Percentiles rank a stretch among this genome's conserved stretches.
These are phyloP conservation scores for Arachnopeziza araneosa DNA, from an alignment of 2,329 filamentous ascomycete genomes.

Conservation along the genomic window DNA sequence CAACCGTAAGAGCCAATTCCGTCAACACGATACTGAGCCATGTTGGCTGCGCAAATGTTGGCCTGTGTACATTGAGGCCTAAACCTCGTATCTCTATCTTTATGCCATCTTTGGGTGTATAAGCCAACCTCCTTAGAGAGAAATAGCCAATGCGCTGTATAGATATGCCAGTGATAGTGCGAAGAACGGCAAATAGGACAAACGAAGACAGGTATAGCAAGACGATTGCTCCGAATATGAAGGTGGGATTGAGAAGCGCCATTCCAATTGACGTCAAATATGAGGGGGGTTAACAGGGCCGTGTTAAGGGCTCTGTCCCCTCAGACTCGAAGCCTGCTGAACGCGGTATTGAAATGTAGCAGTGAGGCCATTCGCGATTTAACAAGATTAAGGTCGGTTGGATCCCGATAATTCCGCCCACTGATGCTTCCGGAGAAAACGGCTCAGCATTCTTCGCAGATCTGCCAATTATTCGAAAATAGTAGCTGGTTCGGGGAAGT, in stretches of 20 bases:
- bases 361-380: neutral
- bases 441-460: neutral
- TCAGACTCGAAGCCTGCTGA: neutral
- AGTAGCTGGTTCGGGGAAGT: neutral
- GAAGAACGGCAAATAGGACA: constrained; percentile 85
- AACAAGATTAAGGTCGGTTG: neutral
- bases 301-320: neutral
- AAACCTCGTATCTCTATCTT: constrained; percentile 85
- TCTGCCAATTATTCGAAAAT: neutral
- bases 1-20: constrained; percentile 78
- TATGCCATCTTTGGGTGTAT: constrained; percentile 82
- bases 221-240: constrained; percentile 78
- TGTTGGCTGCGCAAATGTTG: constrained; percentile 94
- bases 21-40: constrained; percentile 89
- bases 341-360: neutral
- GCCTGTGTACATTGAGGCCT: constrained; percentile 81
- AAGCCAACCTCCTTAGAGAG: constrained; percentile 84
- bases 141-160: constrained; percentile 94
- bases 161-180: constrained; percentile 87
- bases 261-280: constrained; percentile 34
- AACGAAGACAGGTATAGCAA: constrained; percentile 88
- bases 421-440: neutral
- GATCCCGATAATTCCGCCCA: neutral
- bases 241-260: constrained; percentile 69
- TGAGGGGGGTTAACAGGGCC: neutral